A percentile compares a stretch with the other conserved stretches of the same genome.
These are phyloP conservation scores for Yamadazyma ubonensis DNA, from an alignment of 805 yeast genomes.

Conservation along the genomic window DNA sequence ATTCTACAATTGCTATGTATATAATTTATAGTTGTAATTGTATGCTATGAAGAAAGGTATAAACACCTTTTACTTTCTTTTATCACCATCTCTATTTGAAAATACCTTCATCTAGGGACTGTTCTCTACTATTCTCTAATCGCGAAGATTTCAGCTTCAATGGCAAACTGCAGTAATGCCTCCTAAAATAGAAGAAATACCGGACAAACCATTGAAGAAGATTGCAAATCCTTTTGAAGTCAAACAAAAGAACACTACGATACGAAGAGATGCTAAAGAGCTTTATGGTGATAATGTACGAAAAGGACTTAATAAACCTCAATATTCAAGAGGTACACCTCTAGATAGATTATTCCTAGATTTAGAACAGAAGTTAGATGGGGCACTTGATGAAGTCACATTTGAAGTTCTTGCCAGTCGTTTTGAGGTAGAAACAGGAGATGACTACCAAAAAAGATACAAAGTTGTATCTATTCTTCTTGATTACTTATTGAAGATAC, in stretches of 20 bases:
- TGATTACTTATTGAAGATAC: conserved; percentile 37
- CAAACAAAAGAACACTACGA: conserved; percentile 23
- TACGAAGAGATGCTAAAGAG: conserved; percentile 30
- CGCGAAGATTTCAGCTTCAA: conserved; percentile 3
- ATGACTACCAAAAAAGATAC: conserved; percentile 13
- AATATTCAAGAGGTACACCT: conserved; percentile 28
- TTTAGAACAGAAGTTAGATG: conserved; percentile 26
- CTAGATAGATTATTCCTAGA: conserved; percentile 34
- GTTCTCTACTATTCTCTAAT: background rate
- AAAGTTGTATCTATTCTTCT: conserved; percentile 32
- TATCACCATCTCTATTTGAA: too few relatives aligned
- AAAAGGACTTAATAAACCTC: conserved; percentile 36
- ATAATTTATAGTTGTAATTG: too few relatives aligned
- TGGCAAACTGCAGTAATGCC: conserved; percentile 15
- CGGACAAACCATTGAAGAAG: conserved; percentile 7
- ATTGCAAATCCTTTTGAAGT: conserved; percentile 37
- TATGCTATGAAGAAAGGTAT: too few relatives aligned
- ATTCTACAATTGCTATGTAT: background rate
- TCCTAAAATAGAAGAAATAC: conserved; percentile 24
- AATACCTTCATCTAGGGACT: background rate
- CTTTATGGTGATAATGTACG: conserved; percentile 25
- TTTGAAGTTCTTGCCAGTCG: conserved; percentile 17
- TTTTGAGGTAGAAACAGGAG: conserved; percentile 3
- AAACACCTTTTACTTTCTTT: too few relatives aligned
- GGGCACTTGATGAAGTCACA: conserved; percentile 23